phyloP scores from a whole-genome alignment of 441 rosid species.

The Francoa sonchifolia region DNA sequence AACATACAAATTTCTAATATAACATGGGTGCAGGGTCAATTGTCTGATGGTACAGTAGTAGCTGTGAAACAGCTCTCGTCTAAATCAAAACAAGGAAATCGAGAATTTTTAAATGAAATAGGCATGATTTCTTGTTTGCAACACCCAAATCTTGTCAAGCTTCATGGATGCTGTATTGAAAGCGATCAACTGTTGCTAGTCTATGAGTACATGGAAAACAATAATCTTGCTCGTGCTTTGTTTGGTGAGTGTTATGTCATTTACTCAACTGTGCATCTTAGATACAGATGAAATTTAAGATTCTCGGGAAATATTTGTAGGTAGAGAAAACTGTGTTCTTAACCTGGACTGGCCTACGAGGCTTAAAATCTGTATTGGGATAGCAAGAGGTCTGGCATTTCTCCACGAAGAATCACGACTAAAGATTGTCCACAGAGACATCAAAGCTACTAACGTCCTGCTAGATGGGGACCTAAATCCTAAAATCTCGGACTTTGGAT shows the following conservation, averaged over 20 bases:
- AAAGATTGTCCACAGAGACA: slow-evolving; percentile 61
- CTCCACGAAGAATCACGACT: slow-evolving; percentile 55
- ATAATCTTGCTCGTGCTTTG: slow-evolving; percentile 45
- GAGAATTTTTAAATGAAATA: slow-evolving; percentile 63
- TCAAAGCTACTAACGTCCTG: slow-evolving; percentile 52
- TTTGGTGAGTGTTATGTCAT: slow-evolving; percentile 33
- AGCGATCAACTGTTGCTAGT: slow-evolving; percentile 49
- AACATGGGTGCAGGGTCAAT: slow-evolving; percentile 33
- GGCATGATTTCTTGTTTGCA: slow-evolving; percentile 53
- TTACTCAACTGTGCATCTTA: not conserved
- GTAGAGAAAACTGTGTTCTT: slow-evolving; percentile 23
- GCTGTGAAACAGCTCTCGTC: slow-evolving; percentile 69
- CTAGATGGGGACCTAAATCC: slow-evolving; percentile 41
- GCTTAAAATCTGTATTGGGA: slow-evolving; percentile 36
- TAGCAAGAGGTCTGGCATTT: slow-evolving; percentile 53
- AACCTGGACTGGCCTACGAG: slow-evolving; percentile 48
- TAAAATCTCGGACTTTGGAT: slow-evolving; percentile 60
- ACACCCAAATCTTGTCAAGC: slow-evolving; percentile 65
- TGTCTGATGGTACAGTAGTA: slow-evolving; percentile 39
- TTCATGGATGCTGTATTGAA: slow-evolving; percentile 58
- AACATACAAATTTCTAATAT: too few relatives aligned
- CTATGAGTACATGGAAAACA: slow-evolving; percentile 71
- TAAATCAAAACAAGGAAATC: slow-evolving; percentile 56
- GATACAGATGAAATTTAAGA: not conserved
- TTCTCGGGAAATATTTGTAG: slow-evolving; percentile 17